Conservation (phyloP, 2,329 filamentous ascomycete genomes). For the Aspergillus arachidicola region DNA sequence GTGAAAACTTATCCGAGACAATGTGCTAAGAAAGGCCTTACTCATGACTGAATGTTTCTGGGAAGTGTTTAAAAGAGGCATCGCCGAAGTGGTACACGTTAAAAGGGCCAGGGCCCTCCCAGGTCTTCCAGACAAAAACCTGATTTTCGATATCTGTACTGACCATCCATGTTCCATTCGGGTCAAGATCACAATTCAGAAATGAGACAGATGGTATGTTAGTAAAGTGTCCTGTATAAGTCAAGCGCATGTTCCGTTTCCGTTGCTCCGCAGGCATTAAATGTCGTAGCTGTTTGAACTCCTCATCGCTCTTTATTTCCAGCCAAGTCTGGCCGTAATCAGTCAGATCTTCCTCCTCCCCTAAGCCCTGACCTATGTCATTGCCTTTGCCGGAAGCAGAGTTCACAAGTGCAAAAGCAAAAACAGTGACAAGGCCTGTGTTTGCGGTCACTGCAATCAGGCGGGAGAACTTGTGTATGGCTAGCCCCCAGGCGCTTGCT, state of each 20-base stretch:
- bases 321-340: slow-evolving; percentile 38
- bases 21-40: slow-evolving; percentile 13
- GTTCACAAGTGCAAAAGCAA: slow-evolving; percentile 59
- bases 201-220: slow-evolving; percentile 64
- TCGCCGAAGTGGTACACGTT: slow-evolving; percentile 35
- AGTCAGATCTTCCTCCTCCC: slow-evolving; percentile 20
- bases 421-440: slow-evolving; percentile 59
- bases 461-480: slow-evolving; percentile 77
- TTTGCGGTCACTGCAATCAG: slow-evolving; percentile 88
- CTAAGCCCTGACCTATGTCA: slow-evolving; percentile 17
- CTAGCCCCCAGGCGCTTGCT: slow-evolving; percentile 83
- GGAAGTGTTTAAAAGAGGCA: slow-evolving; percentile 22
- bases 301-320: slow-evolving; percentile 26
- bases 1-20: background rate
- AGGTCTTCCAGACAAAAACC: slow-evolving; percentile 54
- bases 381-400: slow-evolving; percentile 20
- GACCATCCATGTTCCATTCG: slow-evolving; percentile 58
- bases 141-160: slow-evolving; percentile 59
- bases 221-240: slow-evolving; percentile 43
- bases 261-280: slow-evolving; percentile 36
- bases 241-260: slow-evolving; percentile 46
- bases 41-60: slow-evolving; percentile 30
- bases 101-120: slow-evolving; percentile 38
- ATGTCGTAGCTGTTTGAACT: slow-evolving; percentile 32
- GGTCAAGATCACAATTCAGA: slow-evolving; percentile 60